Percentiles rank a stretch among this genome's conserved stretches.
Evolutionary conservation across 306 rosid genomes (phyloP).

Genomic region (Purshia tridentata): DNA sequence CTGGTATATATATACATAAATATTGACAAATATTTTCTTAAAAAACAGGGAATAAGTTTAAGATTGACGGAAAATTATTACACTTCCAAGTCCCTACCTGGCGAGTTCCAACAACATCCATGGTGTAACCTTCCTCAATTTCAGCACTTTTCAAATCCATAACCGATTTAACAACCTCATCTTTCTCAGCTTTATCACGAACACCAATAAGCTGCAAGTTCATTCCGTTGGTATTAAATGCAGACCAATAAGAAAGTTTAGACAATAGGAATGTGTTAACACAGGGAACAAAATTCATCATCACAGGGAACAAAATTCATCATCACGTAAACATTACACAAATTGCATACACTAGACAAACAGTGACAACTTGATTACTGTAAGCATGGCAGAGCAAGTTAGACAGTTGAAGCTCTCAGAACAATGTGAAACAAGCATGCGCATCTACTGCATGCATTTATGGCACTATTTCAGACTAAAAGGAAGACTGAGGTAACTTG

Average conservation of each 20-base stretch:
- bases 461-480: background rate
- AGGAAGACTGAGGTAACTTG: background rate
- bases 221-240: constrained; percentile 19
- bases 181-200: constrained; percentile 83
- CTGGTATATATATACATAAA: background rate
- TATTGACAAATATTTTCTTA: constrained; percentile 10
- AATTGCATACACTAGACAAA: background rate
- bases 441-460: background rate
- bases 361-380: background rate
- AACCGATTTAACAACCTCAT: constrained; percentile 91
- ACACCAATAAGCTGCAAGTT: constrained; percentile 84
- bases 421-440: background rate
- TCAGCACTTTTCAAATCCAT: constrained; percentile 79
- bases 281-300: constrained; percentile 11
- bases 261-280: background rate
- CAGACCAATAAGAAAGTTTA: constrained; percentile 15
- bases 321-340: background rate
- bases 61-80: background rate
- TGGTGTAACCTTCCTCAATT: constrained; percentile 86
- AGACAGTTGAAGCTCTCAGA: background rate
- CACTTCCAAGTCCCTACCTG: constrained; percentile 44
- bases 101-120: constrained; percentile 72
- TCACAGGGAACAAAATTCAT: constrained; percentile 14
- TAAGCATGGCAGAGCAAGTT: background rate
- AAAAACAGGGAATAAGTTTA: background rate